Evolutionary conservation across 2,329 filamentous ascomycete species (phyloP).

Genomic region (Rhynchosporium secalis): DNA sequence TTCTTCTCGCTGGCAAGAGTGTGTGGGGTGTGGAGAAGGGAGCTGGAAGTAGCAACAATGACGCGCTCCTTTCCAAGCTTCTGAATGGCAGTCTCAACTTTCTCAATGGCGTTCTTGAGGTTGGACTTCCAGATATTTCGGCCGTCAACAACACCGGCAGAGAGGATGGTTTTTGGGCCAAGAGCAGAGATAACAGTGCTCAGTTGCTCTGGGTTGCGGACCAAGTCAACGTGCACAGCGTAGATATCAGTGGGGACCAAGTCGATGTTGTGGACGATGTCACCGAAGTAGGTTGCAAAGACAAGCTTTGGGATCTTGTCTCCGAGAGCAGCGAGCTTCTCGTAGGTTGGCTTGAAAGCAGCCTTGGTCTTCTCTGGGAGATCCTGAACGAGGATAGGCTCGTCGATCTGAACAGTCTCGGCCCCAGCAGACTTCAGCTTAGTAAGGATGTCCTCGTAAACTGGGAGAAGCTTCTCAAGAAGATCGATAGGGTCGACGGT

Average conservation of each 20-base stretch:
- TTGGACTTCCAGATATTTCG: conserved; percentile 99
- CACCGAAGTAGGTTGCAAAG: conserved; percentile 97
- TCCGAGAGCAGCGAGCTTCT: conserved; percentile 78
- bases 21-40: conserved; percentile 97
- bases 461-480: conserved; percentile 86
- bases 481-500: conserved; percentile 90
- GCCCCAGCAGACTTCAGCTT: conserved; percentile 96
- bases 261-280: conserved; percentile 98
- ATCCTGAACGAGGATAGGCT: conserved; percentile 95
- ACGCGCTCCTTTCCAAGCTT: conserved; percentile 97
- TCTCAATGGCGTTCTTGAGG: conserved; percentile 92
- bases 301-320: conserved; percentile 82
- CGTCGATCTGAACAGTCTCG: conserved; percentile 96
- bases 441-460: conserved; percentile 89
- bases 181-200: conserved; percentile 80
- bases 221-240: conserved; percentile 91
- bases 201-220: conserved; percentile 98
- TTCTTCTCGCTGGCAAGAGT: conserved; percentile 99
- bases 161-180: conserved; percentile 85
- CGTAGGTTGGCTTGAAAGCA: conserved; percentile 97
- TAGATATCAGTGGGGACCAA: conserved; percentile 77
- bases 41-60: conserved; percentile 94
- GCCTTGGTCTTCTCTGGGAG: conserved; percentile 86
- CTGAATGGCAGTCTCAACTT: conserved; percentile 85
- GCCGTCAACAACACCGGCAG: conserved; percentile 94